phyloP scores from a whole-genome alignment of 2,329 filamentous ascomycete species.

The Pseudofabraea citricarpa region DNA sequence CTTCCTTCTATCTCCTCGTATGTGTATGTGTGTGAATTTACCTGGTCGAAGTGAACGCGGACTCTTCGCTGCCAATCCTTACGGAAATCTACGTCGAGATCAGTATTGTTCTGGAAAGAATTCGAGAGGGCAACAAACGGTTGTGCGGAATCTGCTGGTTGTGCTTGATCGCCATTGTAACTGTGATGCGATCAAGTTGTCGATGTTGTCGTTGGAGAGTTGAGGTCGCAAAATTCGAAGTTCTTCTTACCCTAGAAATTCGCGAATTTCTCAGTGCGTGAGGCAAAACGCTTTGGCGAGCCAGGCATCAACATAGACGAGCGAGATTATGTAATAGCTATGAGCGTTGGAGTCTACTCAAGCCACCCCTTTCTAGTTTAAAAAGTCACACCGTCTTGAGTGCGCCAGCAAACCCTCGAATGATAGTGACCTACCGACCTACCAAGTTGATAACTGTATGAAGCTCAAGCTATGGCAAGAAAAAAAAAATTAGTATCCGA shows the following conservation, averaged over 20 bases:
- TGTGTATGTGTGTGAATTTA: slow-evolving; percentile 43
- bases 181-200: slow-evolving; percentile 25
- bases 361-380: too few relatives aligned
- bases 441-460: too few relatives aligned
- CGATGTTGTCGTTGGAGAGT: slow-evolving; percentile 17
- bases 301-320: not conserved
- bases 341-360: not conserved
- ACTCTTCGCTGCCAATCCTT: slow-evolving; percentile 99
- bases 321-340: not conserved
- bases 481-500: too few relatives aligned
- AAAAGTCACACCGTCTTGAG: too few relatives aligned
- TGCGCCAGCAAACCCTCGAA: too few relatives aligned
- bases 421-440: too few relatives aligned
- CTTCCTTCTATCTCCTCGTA: slow-evolving; percentile 5
- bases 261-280: slow-evolving; percentile 1
- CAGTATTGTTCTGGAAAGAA: slow-evolving; percentile 21
- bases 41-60: slow-evolving; percentile 99
- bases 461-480: too few relatives aligned
- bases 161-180: slow-evolving; percentile 87
- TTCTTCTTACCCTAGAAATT: slow-evolving; percentile 2
- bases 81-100: slow-evolving; percentile 74
- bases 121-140: slow-evolving; percentile 55
- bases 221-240: slow-evolving; percentile 7
- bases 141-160: slow-evolving; percentile 98
- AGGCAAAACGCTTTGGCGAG: not conserved